Conservation (phyloP, 192 early-diverging fungal genomes). For the Dissophora ornata region DNA sequence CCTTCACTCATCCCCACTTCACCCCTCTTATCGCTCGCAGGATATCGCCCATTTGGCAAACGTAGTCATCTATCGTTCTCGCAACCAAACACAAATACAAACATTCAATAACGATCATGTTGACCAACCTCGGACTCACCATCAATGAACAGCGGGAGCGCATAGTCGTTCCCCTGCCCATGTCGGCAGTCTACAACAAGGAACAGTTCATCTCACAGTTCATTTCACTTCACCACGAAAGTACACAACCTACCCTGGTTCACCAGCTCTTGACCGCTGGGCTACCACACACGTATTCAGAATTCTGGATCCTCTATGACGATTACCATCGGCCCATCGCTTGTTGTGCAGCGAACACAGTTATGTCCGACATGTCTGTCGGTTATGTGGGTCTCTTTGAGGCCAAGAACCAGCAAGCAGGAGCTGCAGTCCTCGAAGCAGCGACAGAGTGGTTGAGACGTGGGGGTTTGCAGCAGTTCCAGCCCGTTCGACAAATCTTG, state of each 20-base stretch:
- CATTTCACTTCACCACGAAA: slow-evolving; percentile 26
- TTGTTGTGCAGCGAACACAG: slow-evolving; percentile 42
- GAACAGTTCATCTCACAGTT: slow-evolving; percentile 43
- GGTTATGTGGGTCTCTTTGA: slow-evolving; percentile 51
- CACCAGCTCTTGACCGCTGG: slow-evolving; percentile 22
- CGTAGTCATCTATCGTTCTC: no score
- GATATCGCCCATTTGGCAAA: no score
- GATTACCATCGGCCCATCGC: slow-evolving; percentile 35
- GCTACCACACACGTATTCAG: slow-evolving; percentile 8
- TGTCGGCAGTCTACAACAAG: slow-evolving; percentile 51
- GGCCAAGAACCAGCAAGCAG: slow-evolving; percentile 35
- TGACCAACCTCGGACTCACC: slow-evolving; percentile 31
- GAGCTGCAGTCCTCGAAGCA: slow-evolving; percentile 26
- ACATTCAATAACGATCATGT: slow-evolving; percentile 14
- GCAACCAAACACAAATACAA: no score
- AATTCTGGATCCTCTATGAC: slow-evolving; percentile 51
- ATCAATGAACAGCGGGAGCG: slow-evolving; percentile 10
- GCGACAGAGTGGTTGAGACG: slow-evolving; percentile 33
- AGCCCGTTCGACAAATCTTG: slow-evolving; percentile 45
- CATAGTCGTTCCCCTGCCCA: slow-evolving; percentile 17
- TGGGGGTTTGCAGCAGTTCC: slow-evolving; percentile 29
- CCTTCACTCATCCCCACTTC: no score
- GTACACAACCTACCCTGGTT: slow-evolving; percentile 32
- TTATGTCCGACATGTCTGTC: slow-evolving; percentile 31
- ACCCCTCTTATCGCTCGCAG: background rate